These are phyloP conservation scores for Aureobasidium leucospermi DNA, from an alignment of 2,329 filamentous ascomycete species.

Conservation along the genomic window DNA sequence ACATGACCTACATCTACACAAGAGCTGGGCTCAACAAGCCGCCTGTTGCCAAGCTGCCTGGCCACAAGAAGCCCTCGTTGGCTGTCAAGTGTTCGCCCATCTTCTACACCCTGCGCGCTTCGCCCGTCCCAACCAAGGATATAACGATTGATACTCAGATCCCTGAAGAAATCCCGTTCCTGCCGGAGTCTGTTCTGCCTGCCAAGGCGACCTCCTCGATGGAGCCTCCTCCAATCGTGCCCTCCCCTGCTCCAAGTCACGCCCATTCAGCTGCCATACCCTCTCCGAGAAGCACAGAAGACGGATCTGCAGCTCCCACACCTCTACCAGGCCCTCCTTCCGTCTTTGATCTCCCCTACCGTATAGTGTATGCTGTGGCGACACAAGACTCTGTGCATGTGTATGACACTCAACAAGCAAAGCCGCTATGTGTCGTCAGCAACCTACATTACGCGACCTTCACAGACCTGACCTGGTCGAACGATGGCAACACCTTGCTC, in stretches of 20 bases:
- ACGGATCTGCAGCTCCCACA: slow-evolving; percentile 46
- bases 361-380: slow-evolving; percentile 92
- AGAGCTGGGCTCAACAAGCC: slow-evolving; percentile 94
- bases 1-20: slow-evolving; percentile 98
- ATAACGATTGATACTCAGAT: slow-evolving; percentile 78
- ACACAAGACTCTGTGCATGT: slow-evolving; percentile 92
- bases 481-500: slow-evolving; percentile 68
- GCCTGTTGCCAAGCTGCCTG: slow-evolving; percentile 87
- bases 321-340: slow-evolving; percentile 43
- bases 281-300: slow-evolving; percentile 46
- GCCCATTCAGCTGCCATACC: slow-evolving; percentile 40
- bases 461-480: slow-evolving; percentile 86
- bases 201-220: slow-evolving; percentile 58
- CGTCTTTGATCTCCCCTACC: slow-evolving; percentile 80
- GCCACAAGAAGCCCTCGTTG: slow-evolving; percentile 96
- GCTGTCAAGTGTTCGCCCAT: slow-evolving; percentile 91
- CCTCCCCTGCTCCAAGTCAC: slow-evolving; percentile 43
- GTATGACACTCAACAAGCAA: slow-evolving; percentile 95
- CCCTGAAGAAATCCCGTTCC: slow-evolving; percentile 63
- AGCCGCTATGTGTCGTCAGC: slow-evolving; percentile 87
- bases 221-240: slow-evolving; percentile 68
- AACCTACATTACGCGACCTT: slow-evolving; percentile 97
- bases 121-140: slow-evolving; percentile 63
- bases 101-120: slow-evolving; percentile 72
- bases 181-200: slow-evolving; percentile 70